Evolutionary conservation across 306 rosid genomes (phyloP).

Genomic region (Prunus campanulata): DNA sequence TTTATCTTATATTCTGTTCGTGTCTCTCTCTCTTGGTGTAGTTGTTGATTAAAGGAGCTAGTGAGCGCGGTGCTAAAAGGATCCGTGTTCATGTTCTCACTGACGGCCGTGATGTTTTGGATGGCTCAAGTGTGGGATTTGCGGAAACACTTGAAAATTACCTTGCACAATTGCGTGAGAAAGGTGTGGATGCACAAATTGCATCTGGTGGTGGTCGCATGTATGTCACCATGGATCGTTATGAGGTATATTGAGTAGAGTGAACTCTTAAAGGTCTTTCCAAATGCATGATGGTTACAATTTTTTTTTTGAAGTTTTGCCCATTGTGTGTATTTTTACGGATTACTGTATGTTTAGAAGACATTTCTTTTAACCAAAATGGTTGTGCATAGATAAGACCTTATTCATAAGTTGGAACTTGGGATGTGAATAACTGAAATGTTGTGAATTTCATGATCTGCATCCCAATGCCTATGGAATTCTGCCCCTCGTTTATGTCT

Average conservation of each 20-base stretch:
- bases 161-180: conserved; percentile 65
- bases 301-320: background rate
- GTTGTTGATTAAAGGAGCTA: conserved; percentile 87
- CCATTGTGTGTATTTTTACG: background rate
- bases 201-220: conserved; percentile 99
- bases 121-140: conserved; percentile 88
- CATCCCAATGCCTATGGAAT: background rate
- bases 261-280: background rate
- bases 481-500: background rate
- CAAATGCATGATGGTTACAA: background rate
- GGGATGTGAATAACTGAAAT: background rate
- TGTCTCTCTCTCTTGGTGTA: conserved; percentile 28
- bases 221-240: conserved; percentile 98
- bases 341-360: too few relatives aligned
- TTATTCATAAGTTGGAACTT: background rate
- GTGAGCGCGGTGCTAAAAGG: conserved; percentile 76
- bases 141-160: conserved; percentile 81
- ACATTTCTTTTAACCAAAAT: background rate
- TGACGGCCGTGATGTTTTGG: conserved; percentile 98
- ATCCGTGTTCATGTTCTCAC: conserved; percentile 90
- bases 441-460: background rate
- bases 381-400: background rate
- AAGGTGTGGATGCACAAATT: conserved; percentile 79
- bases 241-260: conserved; percentile 55
- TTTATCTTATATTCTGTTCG: conserved; percentile 11